phyloP scores from a whole-genome alignment of 768 basidiomycete species.

The Boletus rubropictus region DNA sequence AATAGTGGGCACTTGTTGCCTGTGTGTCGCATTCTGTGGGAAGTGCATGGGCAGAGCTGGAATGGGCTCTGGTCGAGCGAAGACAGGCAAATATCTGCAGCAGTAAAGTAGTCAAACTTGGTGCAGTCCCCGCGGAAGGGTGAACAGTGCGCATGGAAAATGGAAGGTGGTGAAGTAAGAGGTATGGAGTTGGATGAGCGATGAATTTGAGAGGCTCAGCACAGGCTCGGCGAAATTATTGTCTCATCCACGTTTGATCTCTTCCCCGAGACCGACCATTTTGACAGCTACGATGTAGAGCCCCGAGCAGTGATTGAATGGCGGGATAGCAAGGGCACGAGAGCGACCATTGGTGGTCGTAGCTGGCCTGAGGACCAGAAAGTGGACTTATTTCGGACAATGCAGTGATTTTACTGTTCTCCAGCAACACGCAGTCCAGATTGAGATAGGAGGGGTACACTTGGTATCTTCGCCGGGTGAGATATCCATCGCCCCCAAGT shows the following conservation, averaged over 20 bases:
- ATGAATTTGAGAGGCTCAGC: neutral
- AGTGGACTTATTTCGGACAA: too few species aligned
- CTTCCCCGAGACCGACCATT: too few species aligned
- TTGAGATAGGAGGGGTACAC: too few species aligned
- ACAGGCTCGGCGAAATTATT: too few species aligned
- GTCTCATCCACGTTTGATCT: too few species aligned
- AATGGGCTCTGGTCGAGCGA: neutral
- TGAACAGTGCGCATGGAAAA: too few species aligned
- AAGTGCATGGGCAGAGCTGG: neutral
- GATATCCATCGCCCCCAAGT: too few species aligned
- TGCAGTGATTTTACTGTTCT: too few species aligned
- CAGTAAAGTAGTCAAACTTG: too few species aligned
- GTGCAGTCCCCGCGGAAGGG: too few species aligned
- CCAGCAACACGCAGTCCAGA: too few species aligned
- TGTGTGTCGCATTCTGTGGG: neutral
- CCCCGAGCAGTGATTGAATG: neutral
- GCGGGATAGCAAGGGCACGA: neutral
- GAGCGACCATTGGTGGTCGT: neutral
- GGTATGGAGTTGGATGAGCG: neutral
- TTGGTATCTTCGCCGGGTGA: too few species aligned
- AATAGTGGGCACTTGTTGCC: neutral
- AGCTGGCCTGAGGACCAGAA: neutral
- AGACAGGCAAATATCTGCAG: neutral
- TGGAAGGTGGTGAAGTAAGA: neutral
- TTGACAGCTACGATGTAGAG: neutral